Conservation (phyloP, 805 yeast genomes). For the Metschnikowia dekortorum region DNA sequence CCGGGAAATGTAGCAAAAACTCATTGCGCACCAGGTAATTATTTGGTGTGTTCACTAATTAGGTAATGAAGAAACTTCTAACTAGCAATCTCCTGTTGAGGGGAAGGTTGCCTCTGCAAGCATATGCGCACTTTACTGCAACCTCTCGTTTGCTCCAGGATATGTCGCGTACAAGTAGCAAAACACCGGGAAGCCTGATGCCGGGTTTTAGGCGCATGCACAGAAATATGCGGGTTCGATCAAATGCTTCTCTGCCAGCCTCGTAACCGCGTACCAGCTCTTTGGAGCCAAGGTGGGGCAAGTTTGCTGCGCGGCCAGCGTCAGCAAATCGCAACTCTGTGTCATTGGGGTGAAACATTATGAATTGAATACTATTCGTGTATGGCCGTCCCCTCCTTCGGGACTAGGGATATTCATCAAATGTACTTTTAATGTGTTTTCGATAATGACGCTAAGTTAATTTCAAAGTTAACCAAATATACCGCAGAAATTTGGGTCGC, state of each 20-base stretch:
- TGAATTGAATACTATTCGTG: background rate
- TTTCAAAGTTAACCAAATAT: background rate
- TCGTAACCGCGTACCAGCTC: background rate
- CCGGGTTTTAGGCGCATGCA: background rate
- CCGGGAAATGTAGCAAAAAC: slow-evolving; percentile 1
- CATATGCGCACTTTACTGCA: background rate
- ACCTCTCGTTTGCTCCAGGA: background rate
- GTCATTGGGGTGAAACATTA: background rate
- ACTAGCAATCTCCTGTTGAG: background rate
- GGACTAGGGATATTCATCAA: background rate
- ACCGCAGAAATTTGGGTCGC: background rate
- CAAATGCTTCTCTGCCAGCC: slow-evolving; percentile 2
- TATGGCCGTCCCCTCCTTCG: background rate
- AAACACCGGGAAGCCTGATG: background rate
- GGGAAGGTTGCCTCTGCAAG: background rate
- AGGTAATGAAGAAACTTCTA: background rate
- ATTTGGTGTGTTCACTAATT: background rate
- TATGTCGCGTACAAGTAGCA: background rate
- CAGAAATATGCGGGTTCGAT: slow-evolving; percentile 1
- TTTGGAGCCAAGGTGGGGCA: background rate
- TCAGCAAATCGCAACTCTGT: background rate
- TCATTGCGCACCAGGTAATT: background rate
- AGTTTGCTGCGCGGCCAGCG: background rate
- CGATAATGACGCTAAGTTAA: background rate
- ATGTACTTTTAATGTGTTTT: background rate